Conservation (phyloP, 1,284 basidiomycete species). For the Ceratobasidium sp. region DNA sequence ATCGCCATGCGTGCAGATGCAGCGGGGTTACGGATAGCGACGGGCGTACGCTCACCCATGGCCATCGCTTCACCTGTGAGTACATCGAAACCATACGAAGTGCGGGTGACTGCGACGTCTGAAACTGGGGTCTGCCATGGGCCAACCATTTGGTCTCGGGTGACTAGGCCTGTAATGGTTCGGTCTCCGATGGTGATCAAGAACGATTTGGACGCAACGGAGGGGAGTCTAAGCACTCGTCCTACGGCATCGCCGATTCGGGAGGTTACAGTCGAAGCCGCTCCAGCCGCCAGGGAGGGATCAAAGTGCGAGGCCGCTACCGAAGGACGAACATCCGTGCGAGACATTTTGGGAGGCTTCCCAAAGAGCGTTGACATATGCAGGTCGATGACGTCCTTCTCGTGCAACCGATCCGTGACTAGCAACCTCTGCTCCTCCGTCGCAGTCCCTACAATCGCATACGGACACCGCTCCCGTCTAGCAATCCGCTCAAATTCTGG, state of each 20-base stretch:
- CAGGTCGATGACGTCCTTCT: conserved; percentile 84
- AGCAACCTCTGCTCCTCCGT: conserved; percentile 84
- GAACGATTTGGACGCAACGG: conserved; percentile 96
- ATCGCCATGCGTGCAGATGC: conserved; percentile 97
- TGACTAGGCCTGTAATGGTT: conserved; percentile 92
- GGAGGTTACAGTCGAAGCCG: conserved; percentile 60
- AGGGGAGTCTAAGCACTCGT: conserved; percentile 89
- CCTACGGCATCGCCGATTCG: conserved; percentile 72
- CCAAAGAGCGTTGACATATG: conserved; percentile 97
- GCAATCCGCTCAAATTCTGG: conserved; percentile 79
- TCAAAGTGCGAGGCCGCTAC: conserved; percentile 74
- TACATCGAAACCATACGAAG: conserved; percentile 92
- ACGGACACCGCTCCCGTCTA: conserved; percentile 90
- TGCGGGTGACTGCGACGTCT: conserved; percentile 95
- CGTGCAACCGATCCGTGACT: conserved; percentile 88
- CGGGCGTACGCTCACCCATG: conserved; percentile 94
- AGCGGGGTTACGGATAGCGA: conserved; percentile 87
- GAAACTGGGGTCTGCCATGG: conserved; percentile 99
- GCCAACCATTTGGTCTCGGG: conserved; percentile 98
- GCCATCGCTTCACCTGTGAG: conserved; percentile 95
- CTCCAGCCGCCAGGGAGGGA: conserved; percentile 72
- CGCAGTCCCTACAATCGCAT: conserved; percentile 89
- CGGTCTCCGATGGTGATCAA: conserved; percentile 98
- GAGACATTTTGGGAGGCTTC: conserved; percentile 93
- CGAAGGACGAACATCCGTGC: conserved; percentile 69